phyloP scores from a whole-genome alignment of 352 stramenopile species.

The Albugo laibachii region DNA sequence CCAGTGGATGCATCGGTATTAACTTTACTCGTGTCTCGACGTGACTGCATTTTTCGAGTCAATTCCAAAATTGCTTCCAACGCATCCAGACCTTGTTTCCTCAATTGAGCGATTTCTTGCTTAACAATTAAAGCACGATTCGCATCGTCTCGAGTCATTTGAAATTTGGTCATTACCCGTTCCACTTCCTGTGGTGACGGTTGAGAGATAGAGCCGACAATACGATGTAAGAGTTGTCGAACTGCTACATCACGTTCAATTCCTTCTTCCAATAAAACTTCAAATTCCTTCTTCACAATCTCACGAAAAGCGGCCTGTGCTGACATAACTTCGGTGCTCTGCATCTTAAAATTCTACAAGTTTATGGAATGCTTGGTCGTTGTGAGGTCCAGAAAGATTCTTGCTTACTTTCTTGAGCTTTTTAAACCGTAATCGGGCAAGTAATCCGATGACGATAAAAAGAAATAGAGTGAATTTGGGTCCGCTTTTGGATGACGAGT shows the following conservation, averaged over 20 bases:
- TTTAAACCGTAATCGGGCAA: too few species aligned
- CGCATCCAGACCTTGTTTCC: conserved; percentile 51
- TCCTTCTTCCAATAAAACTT: conserved; percentile 28
- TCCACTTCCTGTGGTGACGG: conserved; percentile 40
- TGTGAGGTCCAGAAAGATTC: too few species aligned
- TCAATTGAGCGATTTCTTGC: conserved; percentile 62
- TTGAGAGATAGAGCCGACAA: conserved; percentile 41
- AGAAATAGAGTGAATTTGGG: too few species aligned
- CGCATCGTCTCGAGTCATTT: conserved; percentile 74
- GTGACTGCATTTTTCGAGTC: conserved; percentile 57
- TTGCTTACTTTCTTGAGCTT: too few species aligned
- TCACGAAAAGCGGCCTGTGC: conserved; percentile 46
- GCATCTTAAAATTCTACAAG: neutral
- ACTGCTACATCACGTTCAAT: conserved; percentile 50
- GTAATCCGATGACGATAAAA: too few species aligned
- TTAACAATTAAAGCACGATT: conserved; percentile 72
- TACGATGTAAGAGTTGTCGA: conserved; percentile 46
- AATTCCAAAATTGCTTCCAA: conserved; percentile 73
- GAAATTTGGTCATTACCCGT: conserved; percentile 65
- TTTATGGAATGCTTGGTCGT: too few species aligned
- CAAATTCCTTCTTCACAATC: conserved; percentile 65
- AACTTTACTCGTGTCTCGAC: conserved; percentile 1
- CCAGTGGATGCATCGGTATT: neutral
- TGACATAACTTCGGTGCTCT: conserved; percentile 38
- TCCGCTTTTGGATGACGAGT: too few species aligned